Base-by-base conservation (phyloP, 169 alveolate genomes). In the Eimeria tenella region DNA sequence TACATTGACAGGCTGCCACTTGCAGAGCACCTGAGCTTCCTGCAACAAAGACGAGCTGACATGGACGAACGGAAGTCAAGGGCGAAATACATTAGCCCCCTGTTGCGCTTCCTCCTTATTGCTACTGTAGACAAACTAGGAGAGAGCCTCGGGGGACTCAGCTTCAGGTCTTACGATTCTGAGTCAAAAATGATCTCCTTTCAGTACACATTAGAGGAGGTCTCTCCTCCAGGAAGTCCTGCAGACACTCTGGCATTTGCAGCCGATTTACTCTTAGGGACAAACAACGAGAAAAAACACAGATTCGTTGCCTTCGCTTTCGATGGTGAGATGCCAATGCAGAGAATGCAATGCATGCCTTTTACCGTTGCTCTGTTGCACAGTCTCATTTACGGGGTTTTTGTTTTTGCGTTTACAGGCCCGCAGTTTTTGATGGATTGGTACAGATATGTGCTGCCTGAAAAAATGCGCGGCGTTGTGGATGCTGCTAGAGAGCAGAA, bases 391-490 rank as follows among this genome's bases (percentile, higher is more conserved):
- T 17, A 9, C 23, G 5, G 0, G 9, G n/a, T 63, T 63, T 0
- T 63, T 63, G 73, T 7, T 7, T 63, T 17, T 63, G n/a, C 11
- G 21, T 75, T 15, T 81, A 15, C 89, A 81, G 89, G 89, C 9
- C 89, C 89, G 2, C 52, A 56, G 17, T 81, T 81, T 55, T 53
- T 81, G 73, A 7, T 81, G 74, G 89, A 81, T 5, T 81, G 89
- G 89, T 81, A 81, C 56, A 60, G 89, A 19, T 81, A 81, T 25
- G 53, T 81, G 3, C 55, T 21, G 25, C 53, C 56, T 17, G 60
- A 23, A 8, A 81, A 81, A 23, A 11, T 56, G 23, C 89, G 74
- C 23, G 56, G 50, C 6, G 21, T 19, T 15, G 89, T 81, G 10
- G 89, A 81, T 25, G 52, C 70, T 1, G 19, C 74, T 23, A 50